Evolutionary conservation across 2,329 filamentous ascomycete species (phyloP).

Genomic region (Uncinocarpus reesii): DNA sequence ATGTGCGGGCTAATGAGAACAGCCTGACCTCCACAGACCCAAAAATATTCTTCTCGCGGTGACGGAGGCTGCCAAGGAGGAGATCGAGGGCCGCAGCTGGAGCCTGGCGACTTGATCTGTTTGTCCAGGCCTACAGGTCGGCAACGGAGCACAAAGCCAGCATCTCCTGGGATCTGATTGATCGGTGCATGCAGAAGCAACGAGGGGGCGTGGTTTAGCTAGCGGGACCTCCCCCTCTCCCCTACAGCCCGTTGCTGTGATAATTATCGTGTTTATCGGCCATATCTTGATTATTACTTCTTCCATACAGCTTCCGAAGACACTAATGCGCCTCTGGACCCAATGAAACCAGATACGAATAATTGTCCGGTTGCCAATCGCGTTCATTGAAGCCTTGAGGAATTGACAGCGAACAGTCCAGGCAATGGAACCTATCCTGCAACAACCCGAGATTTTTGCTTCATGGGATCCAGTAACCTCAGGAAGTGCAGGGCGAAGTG

Average conservation of each 20-base stretch:
- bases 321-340: constrained; percentile 3
- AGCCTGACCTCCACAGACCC: not conserved
- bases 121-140: constrained; percentile 1
- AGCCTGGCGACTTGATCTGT: not conserved
- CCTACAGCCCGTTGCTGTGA: not conserved
- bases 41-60: not conserved
- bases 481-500: not conserved
- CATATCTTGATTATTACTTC: too few species aligned
- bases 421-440: not conserved
- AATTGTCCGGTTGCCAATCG: constrained; percentile 1
- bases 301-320: not conserved
- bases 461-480: not conserved
- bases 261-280: not conserved
- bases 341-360: not conserved
- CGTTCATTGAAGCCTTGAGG: not conserved
- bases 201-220: constrained; percentile 1
- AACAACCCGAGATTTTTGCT: not conserved
- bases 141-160: constrained; percentile 3
- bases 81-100: not conserved
- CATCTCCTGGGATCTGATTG: constrained; percentile 2
- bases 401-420: not conserved
- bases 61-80: constrained; percentile 1
- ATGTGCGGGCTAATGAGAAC: too few species aligned
- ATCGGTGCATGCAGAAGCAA: constrained; percentile 1
- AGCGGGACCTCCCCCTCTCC: constrained; percentile 1